Conservation (phyloP, 2,329 filamentous ascomycete genomes). For the Aurifilum marmelostoma region DNA sequence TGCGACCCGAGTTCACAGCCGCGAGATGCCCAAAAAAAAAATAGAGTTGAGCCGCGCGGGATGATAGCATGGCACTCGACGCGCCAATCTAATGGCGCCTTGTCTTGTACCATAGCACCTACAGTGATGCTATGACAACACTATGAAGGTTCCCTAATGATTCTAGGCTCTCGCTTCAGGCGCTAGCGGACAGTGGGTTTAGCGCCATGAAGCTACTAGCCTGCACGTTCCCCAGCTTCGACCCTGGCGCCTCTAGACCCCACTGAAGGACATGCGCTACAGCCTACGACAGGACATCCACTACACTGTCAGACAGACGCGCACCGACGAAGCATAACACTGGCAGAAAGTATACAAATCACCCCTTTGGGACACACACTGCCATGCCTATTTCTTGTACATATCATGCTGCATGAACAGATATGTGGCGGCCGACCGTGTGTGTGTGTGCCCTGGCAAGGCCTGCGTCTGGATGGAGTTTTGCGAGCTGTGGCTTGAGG, state of each 20-base stretch:
- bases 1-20: neutral
- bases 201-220: neutral
- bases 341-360: too few species aligned
- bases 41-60: constrained; percentile 4
- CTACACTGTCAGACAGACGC: neutral
- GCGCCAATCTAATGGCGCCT: neutral
- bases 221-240: neutral
- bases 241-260: neutral
- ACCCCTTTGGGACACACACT: too few species aligned
- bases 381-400: too few species aligned
- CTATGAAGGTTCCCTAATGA: neutral
- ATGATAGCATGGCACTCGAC: neutral
- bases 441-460: neutral
- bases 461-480: neutral
- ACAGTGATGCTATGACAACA: neutral
- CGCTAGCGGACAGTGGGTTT: neutral
- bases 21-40: neutral
- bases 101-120: neutral
- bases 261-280: constrained; percentile 1
- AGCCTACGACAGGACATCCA: neutral
- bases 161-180: neutral
- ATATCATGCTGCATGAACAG: too few species aligned
- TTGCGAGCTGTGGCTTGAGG: neutral
- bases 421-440: neutral
- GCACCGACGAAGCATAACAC: too few species aligned